Conservation (phyloP, 2,329 filamentous ascomycete genomes). For the Lachnellula subtilissima region DNA sequence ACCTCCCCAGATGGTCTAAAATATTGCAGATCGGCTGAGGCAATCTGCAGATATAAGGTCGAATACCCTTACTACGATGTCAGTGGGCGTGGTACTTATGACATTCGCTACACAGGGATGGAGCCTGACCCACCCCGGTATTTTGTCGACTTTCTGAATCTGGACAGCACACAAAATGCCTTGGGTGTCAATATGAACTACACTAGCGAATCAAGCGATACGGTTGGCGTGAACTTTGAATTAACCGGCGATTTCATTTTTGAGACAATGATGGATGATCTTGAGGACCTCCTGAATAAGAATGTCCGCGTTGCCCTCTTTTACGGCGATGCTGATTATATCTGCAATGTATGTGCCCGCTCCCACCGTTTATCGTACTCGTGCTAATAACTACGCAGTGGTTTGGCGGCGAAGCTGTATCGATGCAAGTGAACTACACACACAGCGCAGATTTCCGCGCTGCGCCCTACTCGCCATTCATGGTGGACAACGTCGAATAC, state of each 20-base stretch:
- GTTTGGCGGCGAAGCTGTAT: constrained; percentile 52
- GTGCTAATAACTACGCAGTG: constrained; percentile 2
- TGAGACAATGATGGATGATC: constrained; percentile 50
- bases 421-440: constrained; percentile 42
- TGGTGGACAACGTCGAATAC: constrained; percentile 59
- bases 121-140: constrained; percentile 9
- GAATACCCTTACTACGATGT: background rate
- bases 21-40: background rate
- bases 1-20: background rate
- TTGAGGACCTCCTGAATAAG: constrained; percentile 54
- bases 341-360: constrained; percentile 42
- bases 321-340: constrained; percentile 59
- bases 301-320: constrained; percentile 65
- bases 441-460: constrained; percentile 47
- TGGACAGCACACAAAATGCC: constrained; percentile 44
- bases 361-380: background rate
- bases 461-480: constrained; percentile 63
- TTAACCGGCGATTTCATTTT: constrained; percentile 54
- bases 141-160: constrained; percentile 15
- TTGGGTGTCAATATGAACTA: constrained; percentile 58
- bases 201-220: constrained; percentile 38
- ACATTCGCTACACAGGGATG: constrained; percentile 14
- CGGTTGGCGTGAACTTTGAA: constrained; percentile 40
- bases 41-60: background rate
- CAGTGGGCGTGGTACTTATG: constrained; percentile 33